These are phyloP conservation scores for Entomortierella parvispora DNA, from an alignment of 192 early-diverging fungal species.

Conservation along the genomic window DNA sequence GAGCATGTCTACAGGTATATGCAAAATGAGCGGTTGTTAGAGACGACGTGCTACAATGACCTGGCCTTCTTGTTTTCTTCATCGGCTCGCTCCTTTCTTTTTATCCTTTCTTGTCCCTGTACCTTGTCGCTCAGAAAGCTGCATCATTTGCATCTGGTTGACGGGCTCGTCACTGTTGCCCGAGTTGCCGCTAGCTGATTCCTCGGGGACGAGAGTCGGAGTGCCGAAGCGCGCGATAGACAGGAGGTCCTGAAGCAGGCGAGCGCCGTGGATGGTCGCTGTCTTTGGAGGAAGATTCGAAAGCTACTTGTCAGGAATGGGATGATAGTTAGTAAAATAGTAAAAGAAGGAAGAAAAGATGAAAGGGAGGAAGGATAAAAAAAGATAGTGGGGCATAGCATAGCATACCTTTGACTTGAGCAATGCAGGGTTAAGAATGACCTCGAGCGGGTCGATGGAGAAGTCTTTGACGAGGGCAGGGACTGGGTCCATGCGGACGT, in stretches of 20 bases:
- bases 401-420: constrained; percentile 26
- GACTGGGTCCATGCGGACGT: too few species aligned
- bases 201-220: constrained; percentile 25
- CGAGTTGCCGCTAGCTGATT: background rate
- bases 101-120: too few species aligned
- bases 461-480: background rate
- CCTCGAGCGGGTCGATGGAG: constrained; percentile 41
- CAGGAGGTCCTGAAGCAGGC: constrained; percentile 32
- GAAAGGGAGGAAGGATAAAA: too few species aligned
- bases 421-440: constrained; percentile 32
- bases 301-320: constrained; percentile 20
- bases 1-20: constrained; percentile 44
- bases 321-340: background rate
- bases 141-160: constrained; percentile 29
- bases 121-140: constrained; percentile 48
- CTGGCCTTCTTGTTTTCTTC: too few species aligned
- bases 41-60: too few species aligned
- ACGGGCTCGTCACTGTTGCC: background rate
- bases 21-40: too few species aligned
- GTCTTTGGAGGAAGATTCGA: constrained; percentile 4
- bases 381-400: background rate
- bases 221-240: constrained; percentile 36
- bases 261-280: constrained; percentile 18
- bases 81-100: too few species aligned
- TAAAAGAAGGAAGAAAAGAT: too few species aligned